Percentiles rank a stretch among this genome's conserved stretches.
Conservation (phyloP, 305 asterid genomes). For the Coffea humblotiana region DNA sequence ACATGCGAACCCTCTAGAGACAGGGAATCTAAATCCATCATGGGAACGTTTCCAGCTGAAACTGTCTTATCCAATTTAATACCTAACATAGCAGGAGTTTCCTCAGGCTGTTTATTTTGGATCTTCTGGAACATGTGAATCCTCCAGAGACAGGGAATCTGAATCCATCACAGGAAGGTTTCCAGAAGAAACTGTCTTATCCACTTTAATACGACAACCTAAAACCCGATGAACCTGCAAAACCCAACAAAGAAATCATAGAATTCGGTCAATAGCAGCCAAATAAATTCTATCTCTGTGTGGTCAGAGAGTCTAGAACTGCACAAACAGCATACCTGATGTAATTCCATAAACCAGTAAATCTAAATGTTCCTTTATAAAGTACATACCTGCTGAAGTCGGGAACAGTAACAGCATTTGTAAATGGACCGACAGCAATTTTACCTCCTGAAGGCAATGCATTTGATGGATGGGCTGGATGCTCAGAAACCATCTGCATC, state of each 20-base stretch:
- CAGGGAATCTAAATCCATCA: constrained; percentile 30
- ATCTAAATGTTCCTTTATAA: constrained; percentile 14
- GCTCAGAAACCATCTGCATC: constrained; percentile 56
- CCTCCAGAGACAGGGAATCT: constrained; percentile 33
- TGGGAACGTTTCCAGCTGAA: constrained; percentile 13
- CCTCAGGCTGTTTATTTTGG: constrained; percentile 28
- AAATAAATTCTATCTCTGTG: not conserved
- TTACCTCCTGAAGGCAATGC: constrained; percentile 30
- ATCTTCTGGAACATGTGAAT: constrained; percentile 43
- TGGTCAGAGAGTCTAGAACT: not conserved
- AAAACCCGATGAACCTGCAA: constrained; percentile 49
- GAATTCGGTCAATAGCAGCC: not conserved
- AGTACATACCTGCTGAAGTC: constrained; percentile 64
- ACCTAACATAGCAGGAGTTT: constrained; percentile 34
- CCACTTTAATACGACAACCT: constrained; percentile 44
- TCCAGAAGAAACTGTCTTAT: constrained; percentile 15
- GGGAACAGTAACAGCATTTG: constrained; percentile 35
- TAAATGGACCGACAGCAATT: constrained; percentile 37
- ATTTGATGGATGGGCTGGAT: constrained; percentile 39
- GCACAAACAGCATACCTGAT: not conserved
- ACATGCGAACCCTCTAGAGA: constrained; percentile 36
- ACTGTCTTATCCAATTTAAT: constrained; percentile 24
- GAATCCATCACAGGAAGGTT: constrained; percentile 23
- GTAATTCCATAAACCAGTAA: not conserved
- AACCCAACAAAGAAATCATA: constrained; percentile 1